A percentile compares a stretch with the other conserved stretches of the same genome.
phyloP scores from a whole-genome alignment of 1,139 yeast species.

The Insectozyma bohioensis region DNA sequence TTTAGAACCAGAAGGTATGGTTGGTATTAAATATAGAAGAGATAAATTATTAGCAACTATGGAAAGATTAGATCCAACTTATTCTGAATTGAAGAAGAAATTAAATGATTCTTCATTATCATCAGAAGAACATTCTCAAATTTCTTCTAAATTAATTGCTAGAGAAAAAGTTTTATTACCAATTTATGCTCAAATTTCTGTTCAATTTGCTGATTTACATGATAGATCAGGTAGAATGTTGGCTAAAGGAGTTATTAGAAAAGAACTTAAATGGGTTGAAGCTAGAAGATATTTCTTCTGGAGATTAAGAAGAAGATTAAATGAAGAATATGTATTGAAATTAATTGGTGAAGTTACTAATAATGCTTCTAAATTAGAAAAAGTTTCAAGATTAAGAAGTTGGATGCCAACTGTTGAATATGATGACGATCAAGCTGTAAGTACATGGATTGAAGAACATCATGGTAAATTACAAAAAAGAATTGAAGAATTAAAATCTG shows the following conservation, averaged over 20 bases:
- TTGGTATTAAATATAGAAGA: constrained; percentile 94
- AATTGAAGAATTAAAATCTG: constrained; percentile 65
- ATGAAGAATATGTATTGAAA: constrained; percentile 84
- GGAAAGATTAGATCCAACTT: constrained; percentile 81
- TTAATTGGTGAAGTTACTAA: constrained; percentile 62
- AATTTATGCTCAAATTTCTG: constrained; percentile 85
- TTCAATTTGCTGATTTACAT: constrained; percentile 96
- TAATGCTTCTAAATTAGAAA: constrained; percentile 69
- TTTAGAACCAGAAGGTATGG: constrained; percentile 98
- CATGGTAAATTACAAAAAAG: constrained; percentile 61
- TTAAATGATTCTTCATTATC: constrained; percentile 52
- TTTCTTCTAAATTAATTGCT: constrained; percentile 65
- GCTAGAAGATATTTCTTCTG: constrained; percentile 98
- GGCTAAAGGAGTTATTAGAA: constrained; percentile 87
- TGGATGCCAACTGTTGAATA: constrained; percentile 79
- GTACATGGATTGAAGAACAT: constrained; percentile 83
- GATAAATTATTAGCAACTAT: constrained; percentile 87
- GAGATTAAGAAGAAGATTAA: constrained; percentile 95
- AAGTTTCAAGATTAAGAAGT: constrained; percentile 81
- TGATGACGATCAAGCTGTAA: constrained; percentile 76
- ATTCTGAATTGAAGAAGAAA: constrained; percentile 63
- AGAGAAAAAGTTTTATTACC: constrained; percentile 85
- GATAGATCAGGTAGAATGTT: constrained; percentile 97
- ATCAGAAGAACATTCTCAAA: constrained; percentile 64
- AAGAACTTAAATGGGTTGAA: constrained; percentile 80